Conservation (phyloP, 306 rosid species). For the Cucurbita ficifolia region DNA sequence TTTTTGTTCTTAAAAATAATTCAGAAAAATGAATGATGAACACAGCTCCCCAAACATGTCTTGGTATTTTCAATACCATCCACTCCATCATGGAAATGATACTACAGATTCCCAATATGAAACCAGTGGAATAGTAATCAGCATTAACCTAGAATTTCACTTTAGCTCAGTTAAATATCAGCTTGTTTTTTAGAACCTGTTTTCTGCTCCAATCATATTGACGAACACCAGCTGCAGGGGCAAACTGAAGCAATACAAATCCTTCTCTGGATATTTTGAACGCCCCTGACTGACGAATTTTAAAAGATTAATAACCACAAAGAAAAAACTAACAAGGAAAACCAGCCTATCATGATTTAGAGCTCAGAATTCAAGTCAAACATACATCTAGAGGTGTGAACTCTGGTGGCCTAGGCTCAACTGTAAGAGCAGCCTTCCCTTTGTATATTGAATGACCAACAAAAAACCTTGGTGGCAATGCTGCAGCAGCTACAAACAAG, state of each 20-base stretch:
- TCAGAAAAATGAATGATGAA: background rate
- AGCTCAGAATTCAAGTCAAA: conserved; percentile 5
- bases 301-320: conserved; percentile 11
- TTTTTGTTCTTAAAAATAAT: background rate
- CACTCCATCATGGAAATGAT: background rate
- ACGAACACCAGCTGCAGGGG: conserved; percentile 65
- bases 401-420: conserved; percentile 75
- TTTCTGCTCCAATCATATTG: conserved; percentile 79
- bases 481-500: conserved; percentile 30
- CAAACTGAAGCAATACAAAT: conserved; percentile 77
- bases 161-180: background rate
- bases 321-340: conserved; percentile 7
- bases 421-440: conserved; percentile 86
- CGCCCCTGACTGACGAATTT: conserved; percentile 59
- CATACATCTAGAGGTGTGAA: conserved; percentile 59
- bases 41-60: background rate
- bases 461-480: conserved; percentile 53
- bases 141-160: background rate
- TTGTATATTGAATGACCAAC: conserved; percentile 90
- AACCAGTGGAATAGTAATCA: background rate
- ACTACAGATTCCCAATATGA: background rate
- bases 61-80: background rate
- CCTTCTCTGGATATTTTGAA: conserved; percentile 80
- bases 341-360: background rate
- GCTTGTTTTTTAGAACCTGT: conserved; percentile 37